Conservation (phyloP, 495 filamentous ascomycete genomes). For the Halenospora varia region DNA sequence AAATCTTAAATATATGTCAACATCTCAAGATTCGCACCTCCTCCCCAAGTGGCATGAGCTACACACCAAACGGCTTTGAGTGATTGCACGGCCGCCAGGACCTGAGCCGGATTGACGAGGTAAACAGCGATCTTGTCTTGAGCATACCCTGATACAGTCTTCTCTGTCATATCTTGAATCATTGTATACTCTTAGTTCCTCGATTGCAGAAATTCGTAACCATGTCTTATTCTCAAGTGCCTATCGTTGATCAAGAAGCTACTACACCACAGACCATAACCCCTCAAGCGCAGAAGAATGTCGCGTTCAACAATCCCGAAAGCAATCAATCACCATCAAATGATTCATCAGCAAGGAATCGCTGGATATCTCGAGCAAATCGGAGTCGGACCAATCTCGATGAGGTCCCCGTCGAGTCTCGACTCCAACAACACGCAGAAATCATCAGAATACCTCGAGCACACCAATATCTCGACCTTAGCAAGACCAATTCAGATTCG, state of each 20-base stretch:
- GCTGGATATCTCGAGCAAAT: slow-evolving; percentile 25
- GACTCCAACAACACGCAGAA: background rate
- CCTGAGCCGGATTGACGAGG: too few species aligned
- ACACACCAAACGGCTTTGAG: too few species aligned
- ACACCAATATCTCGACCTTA: background rate
- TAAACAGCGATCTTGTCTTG: too few species aligned
- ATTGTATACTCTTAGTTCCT: too few species aligned
- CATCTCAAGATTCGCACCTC: too few species aligned
- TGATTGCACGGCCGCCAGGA: too few species aligned
- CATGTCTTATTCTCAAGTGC: too few species aligned
- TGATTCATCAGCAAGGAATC: background rate
- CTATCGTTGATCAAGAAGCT: background rate
- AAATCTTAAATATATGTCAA: too few species aligned
- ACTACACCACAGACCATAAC: background rate
- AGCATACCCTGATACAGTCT: too few species aligned
- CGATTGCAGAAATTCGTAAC: too few species aligned
- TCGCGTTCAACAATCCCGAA: background rate
- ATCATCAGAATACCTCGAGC: slow-evolving; percentile 34
- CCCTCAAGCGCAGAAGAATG: background rate
- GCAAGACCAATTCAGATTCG: background rate
- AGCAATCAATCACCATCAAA: background rate
- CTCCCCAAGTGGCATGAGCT: too few species aligned
- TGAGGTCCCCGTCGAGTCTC: background rate
- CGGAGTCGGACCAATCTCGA: slow-evolving; percentile 31
- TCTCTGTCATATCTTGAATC: too few species aligned